A percentile compares a stretch with the other conserved stretches of the same genome.
Evolutionary conservation across 331 rosid genomes (phyloP).

Genomic region (Malus hybrid): DNA sequence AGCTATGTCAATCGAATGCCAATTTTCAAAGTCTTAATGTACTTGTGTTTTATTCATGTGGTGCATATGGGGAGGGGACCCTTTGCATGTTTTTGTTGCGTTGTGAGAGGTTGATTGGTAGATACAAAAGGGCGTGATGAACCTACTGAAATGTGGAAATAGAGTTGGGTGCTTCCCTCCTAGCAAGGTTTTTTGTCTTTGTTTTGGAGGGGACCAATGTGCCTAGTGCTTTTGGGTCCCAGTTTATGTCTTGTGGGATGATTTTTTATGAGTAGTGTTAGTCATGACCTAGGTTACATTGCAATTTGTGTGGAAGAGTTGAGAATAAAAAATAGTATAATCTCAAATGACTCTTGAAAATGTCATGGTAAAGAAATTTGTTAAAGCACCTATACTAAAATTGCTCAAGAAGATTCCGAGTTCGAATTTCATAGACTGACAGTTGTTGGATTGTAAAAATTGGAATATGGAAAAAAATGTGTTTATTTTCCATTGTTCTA

Average conservation of each 20-base stretch:
- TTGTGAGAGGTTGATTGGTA: neutral
- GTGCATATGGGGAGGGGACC: slow-evolving; percentile 6
- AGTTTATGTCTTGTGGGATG: neutral
- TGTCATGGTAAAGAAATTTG: neutral
- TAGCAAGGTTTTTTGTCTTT: slow-evolving; percentile 1
- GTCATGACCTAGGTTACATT: neutral
- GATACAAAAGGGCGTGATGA: neutral
- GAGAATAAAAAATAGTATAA: neutral
- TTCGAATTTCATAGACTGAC: too few species aligned
- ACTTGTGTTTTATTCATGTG: slow-evolving; percentile 6
- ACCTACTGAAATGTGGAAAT: neutral
- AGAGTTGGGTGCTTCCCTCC: slow-evolving; percentile 3
- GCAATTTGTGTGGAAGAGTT: neutral
- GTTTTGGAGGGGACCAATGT: slow-evolving; percentile 5
- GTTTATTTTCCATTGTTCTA: neutral
- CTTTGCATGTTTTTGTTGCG: neutral
- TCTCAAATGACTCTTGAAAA: neutral
- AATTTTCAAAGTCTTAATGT: neutral
- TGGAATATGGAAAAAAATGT: too few species aligned
- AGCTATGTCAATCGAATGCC: neutral
- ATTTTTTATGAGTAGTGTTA: neutral
- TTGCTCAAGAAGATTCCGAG: neutral
- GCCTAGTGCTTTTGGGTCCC: slow-evolving; percentile 17
- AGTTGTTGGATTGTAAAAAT: too few species aligned
- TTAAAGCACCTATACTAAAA: neutral